Percentiles rank a stretch among this genome's conserved stretches.
These are phyloP conservation scores for Fonsecaea pedrosoi DNA, from an alignment of 2,329 filamentous ascomycete genomes.

Conservation along the genomic window DNA sequence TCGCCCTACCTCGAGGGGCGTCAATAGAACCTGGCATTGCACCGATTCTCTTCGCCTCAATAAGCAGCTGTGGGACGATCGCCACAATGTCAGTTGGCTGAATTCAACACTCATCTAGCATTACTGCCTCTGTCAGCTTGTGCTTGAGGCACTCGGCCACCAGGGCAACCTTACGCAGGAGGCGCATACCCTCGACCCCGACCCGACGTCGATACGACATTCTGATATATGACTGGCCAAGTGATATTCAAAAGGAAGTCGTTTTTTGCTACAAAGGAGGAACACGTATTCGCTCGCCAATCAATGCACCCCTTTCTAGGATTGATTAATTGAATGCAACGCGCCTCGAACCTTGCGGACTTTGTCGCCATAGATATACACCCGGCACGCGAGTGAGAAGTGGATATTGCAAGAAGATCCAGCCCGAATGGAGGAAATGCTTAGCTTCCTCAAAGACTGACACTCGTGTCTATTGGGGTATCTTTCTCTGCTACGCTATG, in stretches of 20 bases:
- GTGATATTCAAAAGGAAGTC: neutral
- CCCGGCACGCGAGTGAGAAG: neutral
- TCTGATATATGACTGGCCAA: neutral
- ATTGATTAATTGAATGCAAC: neutral
- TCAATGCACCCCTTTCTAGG: neutral
- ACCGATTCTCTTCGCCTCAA: neutral
- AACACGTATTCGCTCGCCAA: neutral
- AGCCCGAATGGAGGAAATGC: neutral
- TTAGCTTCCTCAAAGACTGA: neutral
- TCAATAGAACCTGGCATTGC: neutral
- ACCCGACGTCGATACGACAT: neutral
- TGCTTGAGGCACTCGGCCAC: neutral
- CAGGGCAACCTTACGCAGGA: neutral
- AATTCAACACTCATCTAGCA: neutral
- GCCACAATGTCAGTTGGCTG: neutral
- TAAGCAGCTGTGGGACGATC: neutral
- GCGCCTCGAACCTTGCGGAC: neutral
- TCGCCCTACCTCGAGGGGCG: neutral
- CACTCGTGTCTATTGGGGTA: constrained; percentile 16
- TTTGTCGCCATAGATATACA: neutral
- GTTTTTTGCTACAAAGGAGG: neutral
- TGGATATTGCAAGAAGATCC: neutral
- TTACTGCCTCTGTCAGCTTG: neutral
- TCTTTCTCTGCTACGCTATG: constrained; percentile 13
- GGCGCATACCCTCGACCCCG: neutral